These are phyloP conservation scores for Colletotrichum sp. DNA, from an alignment of 2,329 filamentous ascomycete genomes.

Conservation along the genomic window DNA sequence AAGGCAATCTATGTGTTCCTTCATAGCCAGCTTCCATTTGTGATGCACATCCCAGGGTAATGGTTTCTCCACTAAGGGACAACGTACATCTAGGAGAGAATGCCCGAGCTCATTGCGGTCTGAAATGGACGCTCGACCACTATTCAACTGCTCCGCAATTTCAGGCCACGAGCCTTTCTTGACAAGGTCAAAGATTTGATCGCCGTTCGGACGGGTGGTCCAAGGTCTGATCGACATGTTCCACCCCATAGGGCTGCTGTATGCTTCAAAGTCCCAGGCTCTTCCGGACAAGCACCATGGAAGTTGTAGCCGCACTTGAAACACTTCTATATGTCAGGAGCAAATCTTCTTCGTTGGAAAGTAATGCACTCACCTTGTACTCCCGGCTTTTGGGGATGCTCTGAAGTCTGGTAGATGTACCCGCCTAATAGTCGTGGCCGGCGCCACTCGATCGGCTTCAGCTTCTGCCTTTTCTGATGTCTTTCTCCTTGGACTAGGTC, in stretches of 20 bases:
- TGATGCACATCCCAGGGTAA: fast-evolving
- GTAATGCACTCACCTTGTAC: fast-evolving
- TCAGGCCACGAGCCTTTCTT: not conserved
- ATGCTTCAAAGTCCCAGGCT: not conserved
- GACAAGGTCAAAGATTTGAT: not conserved
- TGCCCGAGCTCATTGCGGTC: not conserved
- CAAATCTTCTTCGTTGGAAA: fast-evolving
- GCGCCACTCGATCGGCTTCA: not conserved
- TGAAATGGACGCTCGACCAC: not conserved
- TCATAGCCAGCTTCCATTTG: not conserved
- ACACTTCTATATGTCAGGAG: not conserved
- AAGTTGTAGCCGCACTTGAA: not conserved
- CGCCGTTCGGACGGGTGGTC: not conserved
- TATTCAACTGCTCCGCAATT: fast-evolving
- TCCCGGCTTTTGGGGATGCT: not conserved
- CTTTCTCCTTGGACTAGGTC: not conserved
- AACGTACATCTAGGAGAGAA: not conserved
- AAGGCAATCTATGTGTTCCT: not conserved
- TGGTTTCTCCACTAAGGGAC: too few species aligned
- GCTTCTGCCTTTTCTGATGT: not conserved
- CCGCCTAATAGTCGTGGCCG: fast-evolving
- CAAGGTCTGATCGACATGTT: not conserved
- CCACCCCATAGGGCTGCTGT: not conserved
- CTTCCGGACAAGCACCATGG: not conserved
- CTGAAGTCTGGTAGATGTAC: not conserved